Evolutionary conservation across 2,329 filamentous ascomycete genomes (phyloP).

Genomic region (Simplicillium aogashimaense): DNA sequence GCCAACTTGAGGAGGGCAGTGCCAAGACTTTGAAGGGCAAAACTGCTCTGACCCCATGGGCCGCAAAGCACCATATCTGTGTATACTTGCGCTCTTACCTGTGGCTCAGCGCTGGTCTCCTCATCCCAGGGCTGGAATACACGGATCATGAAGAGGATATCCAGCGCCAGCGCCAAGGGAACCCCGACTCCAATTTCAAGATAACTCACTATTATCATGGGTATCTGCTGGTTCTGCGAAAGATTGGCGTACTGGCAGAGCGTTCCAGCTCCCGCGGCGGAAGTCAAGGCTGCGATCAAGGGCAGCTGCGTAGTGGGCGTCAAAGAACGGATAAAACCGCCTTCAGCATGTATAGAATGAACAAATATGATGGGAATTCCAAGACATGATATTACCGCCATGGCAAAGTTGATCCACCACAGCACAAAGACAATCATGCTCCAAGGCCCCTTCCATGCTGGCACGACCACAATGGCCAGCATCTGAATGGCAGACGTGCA

Average conservation of each 20-base stretch:
- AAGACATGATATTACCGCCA: conserved; percentile 21
- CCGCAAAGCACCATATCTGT: conserved; percentile 29
- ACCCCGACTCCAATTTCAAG: conserved; percentile 24
- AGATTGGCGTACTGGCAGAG: conserved; percentile 20
- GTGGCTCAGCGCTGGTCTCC: background rate
- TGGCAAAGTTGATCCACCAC: conserved; percentile 27
- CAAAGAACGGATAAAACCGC: conserved; percentile 15
- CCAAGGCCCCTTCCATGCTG: conserved; percentile 11
- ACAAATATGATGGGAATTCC: conserved; percentile 23
- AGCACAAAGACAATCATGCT: conserved; percentile 20
- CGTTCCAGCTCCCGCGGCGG: conserved; percentile 22
- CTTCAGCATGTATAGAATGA: conserved; percentile 21
- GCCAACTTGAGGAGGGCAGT: conserved; percentile 20
- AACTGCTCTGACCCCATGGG: conserved; percentile 26
- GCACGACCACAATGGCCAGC: conserved; percentile 11
- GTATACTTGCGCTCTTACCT: conserved; percentile 11
- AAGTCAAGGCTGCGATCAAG: conserved; percentile 25
- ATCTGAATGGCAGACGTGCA: conserved; percentile 16
- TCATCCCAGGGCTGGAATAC: conserved; percentile 15
- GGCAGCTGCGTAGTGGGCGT: conserved; percentile 25
- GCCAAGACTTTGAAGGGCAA: conserved; percentile 26
- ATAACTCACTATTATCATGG: conserved; percentile 28
- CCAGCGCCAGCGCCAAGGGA: conserved; percentile 18
- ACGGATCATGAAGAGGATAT: conserved; percentile 21
- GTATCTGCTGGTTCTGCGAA: conserved; percentile 19